Evolutionary conservation across 2,329 filamentous ascomycete species (phyloP).

Genomic region (Sordariomycetes sp.): DNA sequence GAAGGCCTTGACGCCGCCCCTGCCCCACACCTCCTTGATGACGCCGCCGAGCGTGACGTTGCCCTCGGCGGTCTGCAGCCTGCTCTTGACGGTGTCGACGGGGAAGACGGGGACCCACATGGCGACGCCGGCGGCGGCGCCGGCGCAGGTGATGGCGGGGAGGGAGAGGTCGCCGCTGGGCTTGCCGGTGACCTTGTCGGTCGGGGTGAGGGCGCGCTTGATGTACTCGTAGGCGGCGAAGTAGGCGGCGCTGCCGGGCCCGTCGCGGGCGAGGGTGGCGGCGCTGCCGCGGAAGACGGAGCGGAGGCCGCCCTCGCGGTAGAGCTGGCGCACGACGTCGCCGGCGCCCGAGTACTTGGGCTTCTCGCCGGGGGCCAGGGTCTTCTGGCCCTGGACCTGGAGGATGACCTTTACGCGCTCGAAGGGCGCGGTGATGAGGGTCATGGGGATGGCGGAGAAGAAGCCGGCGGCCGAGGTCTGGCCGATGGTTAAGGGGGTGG

Average conservation of each 20-base stretch:
- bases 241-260: conserved; percentile 86
- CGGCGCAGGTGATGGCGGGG: conserved; percentile 72
- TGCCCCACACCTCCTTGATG: conserved; percentile 70
- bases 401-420: conserved; percentile 98
- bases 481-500: conserved; percentile 65
- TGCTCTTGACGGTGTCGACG: conserved; percentile 90
- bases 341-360: conserved; percentile 79
- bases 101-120: conserved; percentile 99
- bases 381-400: conserved; percentile 91
- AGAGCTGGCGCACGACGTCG: conserved; percentile 89
- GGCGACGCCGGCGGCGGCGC: conserved; percentile 82
- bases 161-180: conserved; percentile 70
- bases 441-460: conserved; percentile 97
- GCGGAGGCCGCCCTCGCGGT: conserved; percentile 79
- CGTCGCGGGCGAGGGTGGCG: conserved; percentile 89
- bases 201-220: conserved; percentile 77
- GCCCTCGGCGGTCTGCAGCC: conserved; percentile 83
- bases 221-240: conserved; percentile 96
- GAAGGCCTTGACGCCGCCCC: conserved; percentile 80
- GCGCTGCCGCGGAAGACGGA: conserved; percentile 85
- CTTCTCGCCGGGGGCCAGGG: conserved; percentile 80
- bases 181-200: conserved; percentile 62
- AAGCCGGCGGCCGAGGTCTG: conserved; percentile 91
- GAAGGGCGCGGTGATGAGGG: conserved; percentile 94
- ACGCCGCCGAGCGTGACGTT: conserved; percentile 72